phyloP scores from a whole-genome alignment of 2,329 filamentous ascomycete genomes.

The Trichoderma lentiforme region DNA sequence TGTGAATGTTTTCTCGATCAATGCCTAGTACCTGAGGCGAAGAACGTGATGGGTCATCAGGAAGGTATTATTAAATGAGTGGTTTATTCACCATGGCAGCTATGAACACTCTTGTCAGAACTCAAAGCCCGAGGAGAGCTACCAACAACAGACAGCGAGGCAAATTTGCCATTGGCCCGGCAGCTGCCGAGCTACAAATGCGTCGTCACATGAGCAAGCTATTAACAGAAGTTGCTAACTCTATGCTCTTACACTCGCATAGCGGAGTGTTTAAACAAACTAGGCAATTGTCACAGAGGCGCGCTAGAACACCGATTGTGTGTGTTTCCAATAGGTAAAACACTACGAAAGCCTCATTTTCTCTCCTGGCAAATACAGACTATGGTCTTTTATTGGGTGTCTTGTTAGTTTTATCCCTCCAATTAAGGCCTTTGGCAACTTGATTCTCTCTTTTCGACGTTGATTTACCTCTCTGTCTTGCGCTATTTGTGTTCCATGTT shows the following conservation, averaged over 20 bases:
- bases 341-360: background rate
- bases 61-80: background rate
- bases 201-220: background rate
- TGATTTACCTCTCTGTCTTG: background rate
- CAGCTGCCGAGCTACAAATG: background rate
- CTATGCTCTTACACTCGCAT: background rate
- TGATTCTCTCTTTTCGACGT: background rate
- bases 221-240: background rate
- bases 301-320: background rate
- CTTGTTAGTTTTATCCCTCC: background rate
- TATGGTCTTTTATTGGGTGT: background rate
- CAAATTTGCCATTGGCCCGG: background rate
- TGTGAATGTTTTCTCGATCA: background rate
- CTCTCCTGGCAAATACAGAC: background rate
- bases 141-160: background rate
- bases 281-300: background rate
- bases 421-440: background rate
- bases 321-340: background rate
- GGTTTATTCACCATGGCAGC: background rate
- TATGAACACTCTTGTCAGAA: background rate
- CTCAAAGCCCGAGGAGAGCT: background rate
- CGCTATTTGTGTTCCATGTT: background rate
- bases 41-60: background rate
- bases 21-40: background rate
- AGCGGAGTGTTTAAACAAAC: background rate